These are phyloP conservation scores for Ustulina deusta DNA, from an alignment of 2,329 filamentous ascomycete species.

Conservation along the genomic window DNA sequence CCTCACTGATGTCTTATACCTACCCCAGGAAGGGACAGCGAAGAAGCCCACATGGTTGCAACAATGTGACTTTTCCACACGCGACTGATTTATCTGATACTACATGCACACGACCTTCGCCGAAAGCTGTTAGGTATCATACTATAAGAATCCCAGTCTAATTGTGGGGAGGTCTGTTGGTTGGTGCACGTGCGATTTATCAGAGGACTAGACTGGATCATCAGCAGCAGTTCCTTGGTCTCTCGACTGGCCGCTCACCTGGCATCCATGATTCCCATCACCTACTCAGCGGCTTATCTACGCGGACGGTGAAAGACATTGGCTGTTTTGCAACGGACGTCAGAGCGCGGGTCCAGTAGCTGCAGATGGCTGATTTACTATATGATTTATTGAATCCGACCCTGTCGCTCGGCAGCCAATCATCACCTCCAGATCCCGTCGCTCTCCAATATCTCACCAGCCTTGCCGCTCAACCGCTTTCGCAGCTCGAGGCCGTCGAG, in stretches of 20 bases:
- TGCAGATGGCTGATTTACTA: constrained; percentile 74
- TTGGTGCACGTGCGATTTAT: neutral
- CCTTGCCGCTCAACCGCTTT: constrained; percentile 80
- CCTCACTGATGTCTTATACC: neutral
- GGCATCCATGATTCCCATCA: neutral
- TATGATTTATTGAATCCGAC: constrained; percentile 78
- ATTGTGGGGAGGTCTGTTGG: constrained; percentile 1
- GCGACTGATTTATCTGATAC: constrained; percentile 7
- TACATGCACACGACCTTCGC: neutral
- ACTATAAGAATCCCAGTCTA: neutral
- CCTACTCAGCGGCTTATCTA: neutral
- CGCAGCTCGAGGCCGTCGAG: constrained; percentile 79
- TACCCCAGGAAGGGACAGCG: constrained; percentile 1
- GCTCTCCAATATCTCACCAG: constrained; percentile 79
- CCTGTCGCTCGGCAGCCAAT: constrained; percentile 59
- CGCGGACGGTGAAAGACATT: neutral
- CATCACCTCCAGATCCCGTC: constrained; percentile 61
- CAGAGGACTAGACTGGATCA: neutral
- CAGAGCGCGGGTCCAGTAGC: neutral
- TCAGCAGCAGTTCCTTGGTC: neutral
- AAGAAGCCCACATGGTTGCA: constrained; percentile 4
- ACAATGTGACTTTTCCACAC: constrained; percentile 23
- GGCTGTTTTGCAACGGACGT: neutral
- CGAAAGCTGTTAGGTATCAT: neutral
- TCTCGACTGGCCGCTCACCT: constrained; percentile 1